phyloP scores from a whole-genome alignment of 1,284 basidiomycete species.

The Cutaneotrichosporon dermatis region DNA sequence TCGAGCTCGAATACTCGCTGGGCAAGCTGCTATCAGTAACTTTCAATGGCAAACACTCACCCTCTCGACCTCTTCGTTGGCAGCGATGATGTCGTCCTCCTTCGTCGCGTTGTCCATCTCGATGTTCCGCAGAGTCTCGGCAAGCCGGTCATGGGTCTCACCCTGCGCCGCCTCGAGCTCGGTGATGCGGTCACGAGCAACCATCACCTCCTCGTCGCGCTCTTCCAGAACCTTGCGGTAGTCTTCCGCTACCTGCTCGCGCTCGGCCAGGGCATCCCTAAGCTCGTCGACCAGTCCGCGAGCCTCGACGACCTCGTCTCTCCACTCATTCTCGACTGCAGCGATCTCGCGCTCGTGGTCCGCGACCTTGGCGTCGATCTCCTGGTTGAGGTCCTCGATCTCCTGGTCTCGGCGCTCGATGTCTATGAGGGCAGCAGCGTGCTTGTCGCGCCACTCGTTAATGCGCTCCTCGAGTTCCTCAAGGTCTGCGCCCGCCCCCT shows the following conservation, averaged over 20 bases:
- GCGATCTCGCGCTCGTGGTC: conserved; percentile 45
- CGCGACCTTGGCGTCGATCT: conserved; percentile 42
- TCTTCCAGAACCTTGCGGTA: conserved; percentile 32
- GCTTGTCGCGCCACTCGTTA: conserved; percentile 46
- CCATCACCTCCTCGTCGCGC: conserved; percentile 36
- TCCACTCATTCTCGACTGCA: conserved; percentile 45
- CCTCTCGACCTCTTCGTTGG: conserved; percentile 69
- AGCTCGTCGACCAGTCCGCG: conserved; percentile 45
- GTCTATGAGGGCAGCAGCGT: conserved; percentile 45
- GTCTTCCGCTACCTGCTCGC: conserved; percentile 40
- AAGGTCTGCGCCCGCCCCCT: conserved; percentile 16
- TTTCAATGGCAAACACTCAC: conserved; percentile 23
- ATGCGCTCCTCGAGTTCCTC: conserved; percentile 46
- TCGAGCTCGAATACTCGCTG: conserved; percentile 49
- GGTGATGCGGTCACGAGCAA: conserved; percentile 31
- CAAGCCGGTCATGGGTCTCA: conserved; percentile 43
- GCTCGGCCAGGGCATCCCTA: conserved; percentile 41
- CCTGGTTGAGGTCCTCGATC: conserved; percentile 47
- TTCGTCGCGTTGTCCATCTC: conserved; percentile 45
- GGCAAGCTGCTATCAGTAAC: conserved; percentile 31
- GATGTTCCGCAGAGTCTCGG: conserved; percentile 42
- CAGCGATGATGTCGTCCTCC: conserved; percentile 49
- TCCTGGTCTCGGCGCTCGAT: conserved; percentile 47
- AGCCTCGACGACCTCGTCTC: conserved; percentile 43
- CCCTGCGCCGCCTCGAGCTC: conserved; percentile 40